phyloP scores from a whole-genome alignment of 345 rosid genomes.

The Dovyalis caffra region DNA sequence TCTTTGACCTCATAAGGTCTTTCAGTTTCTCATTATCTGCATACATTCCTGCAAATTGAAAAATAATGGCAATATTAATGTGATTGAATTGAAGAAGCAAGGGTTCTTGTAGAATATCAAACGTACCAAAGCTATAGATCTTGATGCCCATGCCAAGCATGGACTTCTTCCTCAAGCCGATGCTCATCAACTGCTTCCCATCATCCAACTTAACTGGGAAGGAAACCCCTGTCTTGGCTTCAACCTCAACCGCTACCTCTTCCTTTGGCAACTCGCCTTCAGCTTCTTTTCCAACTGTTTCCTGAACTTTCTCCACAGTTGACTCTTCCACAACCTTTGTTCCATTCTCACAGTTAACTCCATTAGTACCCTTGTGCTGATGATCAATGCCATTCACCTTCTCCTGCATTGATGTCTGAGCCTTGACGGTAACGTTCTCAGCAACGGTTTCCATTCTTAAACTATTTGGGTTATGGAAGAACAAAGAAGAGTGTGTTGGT shows the following conservation, averaged over 20 bases:
- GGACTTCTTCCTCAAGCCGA: conserved; percentile 47
- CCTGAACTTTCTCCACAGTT: conserved; percentile 13
- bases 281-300: conserved; percentile 7
- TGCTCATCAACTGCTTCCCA: conserved; percentile 41
- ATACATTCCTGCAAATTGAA: conserved; percentile 39
- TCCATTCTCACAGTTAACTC: conserved; percentile 17
- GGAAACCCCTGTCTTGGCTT: conserved; percentile 46
- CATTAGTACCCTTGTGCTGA: background rate
- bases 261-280: conserved; percentile 3
- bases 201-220: conserved; percentile 48
- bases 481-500: background rate
- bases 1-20: conserved; percentile 35
- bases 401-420: conserved; percentile 13
- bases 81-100: background rate
- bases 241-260: conserved; percentile 40
- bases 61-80: background rate
- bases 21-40: conserved; percentile 41
- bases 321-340: conserved; percentile 1
- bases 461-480: background rate
- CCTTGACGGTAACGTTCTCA: conserved; percentile 25
- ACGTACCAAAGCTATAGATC: conserved; percentile 41
- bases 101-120: background rate
- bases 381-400: background rate
- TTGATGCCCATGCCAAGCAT: conserved; percentile 46
- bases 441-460: conserved; percentile 23